Conservation (phyloP, 768 basidiomycete genomes). For the Amanita rimosa region DNA sequence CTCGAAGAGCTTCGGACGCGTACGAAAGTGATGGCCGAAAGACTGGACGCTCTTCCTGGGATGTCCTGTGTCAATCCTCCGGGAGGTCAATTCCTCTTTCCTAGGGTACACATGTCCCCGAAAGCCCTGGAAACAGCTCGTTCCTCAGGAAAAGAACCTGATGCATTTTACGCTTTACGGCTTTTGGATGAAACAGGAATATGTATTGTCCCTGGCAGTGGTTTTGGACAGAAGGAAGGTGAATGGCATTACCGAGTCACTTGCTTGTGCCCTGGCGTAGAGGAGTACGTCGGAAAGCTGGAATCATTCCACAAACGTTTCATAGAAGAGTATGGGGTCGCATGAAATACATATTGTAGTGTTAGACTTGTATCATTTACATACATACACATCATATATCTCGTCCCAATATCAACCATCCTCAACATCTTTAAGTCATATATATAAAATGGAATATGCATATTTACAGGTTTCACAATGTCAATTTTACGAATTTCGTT, state of each 20-base stretch:
- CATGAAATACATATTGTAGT: not conserved
- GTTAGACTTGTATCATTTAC: too few species aligned
- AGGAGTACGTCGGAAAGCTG: constrained; percentile 81
- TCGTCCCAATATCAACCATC: too few species aligned
- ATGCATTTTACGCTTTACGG: constrained; percentile 79
- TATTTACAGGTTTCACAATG: too few species aligned
- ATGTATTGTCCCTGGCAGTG: constrained; percentile 87
- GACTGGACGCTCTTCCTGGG: constrained; percentile 79
- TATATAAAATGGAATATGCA: too few species aligned
- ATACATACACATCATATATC: too few species aligned
- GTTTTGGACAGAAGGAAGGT: constrained; percentile 89
- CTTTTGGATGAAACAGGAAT: constrained; percentile 86
- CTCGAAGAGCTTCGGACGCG: constrained; percentile 65
- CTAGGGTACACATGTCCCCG: constrained; percentile 62
- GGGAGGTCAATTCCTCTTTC: constrained; percentile 92
- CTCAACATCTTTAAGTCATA: too few species aligned
- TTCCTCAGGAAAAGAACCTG: constrained; percentile 65
- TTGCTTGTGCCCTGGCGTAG: constrained; percentile 89
- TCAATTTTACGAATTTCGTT: not conserved
- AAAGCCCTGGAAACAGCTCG: constrained; percentile 67
- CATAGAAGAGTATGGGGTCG: constrained; percentile 21
- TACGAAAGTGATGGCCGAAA: constrained; percentile 58
- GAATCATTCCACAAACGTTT: constrained; percentile 36
- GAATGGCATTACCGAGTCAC: constrained; percentile 90
- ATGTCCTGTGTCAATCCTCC: constrained; percentile 84